phyloP scores from a whole-genome alignment of 2,329 filamentous ascomycete species.

The Lasiodiplodia citricola region DNA sequence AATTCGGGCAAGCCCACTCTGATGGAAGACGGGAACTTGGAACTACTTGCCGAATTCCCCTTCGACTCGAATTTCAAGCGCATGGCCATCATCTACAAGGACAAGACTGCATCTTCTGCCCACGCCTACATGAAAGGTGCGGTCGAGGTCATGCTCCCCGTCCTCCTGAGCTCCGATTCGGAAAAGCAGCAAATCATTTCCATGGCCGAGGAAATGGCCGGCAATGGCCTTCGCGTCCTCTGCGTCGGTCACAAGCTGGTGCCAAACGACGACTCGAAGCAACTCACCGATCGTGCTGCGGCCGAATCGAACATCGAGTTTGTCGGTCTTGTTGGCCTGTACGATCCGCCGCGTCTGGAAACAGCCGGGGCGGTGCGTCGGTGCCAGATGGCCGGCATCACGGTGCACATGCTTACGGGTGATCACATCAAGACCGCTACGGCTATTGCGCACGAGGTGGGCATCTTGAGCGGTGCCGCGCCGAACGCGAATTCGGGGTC shows the following conservation, averaged over 20 bases:
- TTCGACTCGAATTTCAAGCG: slow-evolving; percentile 49
- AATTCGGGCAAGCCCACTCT: slow-evolving; percentile 41
- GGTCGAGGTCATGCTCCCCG: slow-evolving; percentile 44
- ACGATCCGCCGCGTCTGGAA: slow-evolving; percentile 83
- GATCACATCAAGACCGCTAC: slow-evolving; percentile 54
- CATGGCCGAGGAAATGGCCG: slow-evolving; percentile 44
- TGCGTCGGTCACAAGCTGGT: slow-evolving; percentile 43
- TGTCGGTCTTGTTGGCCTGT: slow-evolving; percentile 82
- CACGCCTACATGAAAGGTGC: slow-evolving; percentile 48
- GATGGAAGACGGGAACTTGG: slow-evolving; percentile 36
- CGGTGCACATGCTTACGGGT: slow-evolving; percentile 56
- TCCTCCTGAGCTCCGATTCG: slow-evolving; percentile 38
- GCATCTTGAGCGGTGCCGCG: slow-evolving; percentile 37
- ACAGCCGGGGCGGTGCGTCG: slow-evolving; percentile 63
- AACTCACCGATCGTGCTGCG: slow-evolving; percentile 53
- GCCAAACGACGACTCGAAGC: neutral
- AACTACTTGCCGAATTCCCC: slow-evolving; percentile 44
- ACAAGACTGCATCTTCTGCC: slow-evolving; percentile 36
- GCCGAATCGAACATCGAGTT: slow-evolving; percentile 74
- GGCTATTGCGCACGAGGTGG: slow-evolving; percentile 54
- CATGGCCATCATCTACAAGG: slow-evolving; percentile 47
- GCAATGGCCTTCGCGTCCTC: slow-evolving; percentile 45
- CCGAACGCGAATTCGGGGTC: slow-evolving; percentile 35
- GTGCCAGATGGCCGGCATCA: slow-evolving; percentile 54
- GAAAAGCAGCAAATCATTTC: slow-evolving; percentile 38